Percentiles rank a stretch among this genome's conserved stretches.
phyloP scores from a whole-genome alignment of 257 asterid genomes.

The Nicotiana benthamiana region DNA sequence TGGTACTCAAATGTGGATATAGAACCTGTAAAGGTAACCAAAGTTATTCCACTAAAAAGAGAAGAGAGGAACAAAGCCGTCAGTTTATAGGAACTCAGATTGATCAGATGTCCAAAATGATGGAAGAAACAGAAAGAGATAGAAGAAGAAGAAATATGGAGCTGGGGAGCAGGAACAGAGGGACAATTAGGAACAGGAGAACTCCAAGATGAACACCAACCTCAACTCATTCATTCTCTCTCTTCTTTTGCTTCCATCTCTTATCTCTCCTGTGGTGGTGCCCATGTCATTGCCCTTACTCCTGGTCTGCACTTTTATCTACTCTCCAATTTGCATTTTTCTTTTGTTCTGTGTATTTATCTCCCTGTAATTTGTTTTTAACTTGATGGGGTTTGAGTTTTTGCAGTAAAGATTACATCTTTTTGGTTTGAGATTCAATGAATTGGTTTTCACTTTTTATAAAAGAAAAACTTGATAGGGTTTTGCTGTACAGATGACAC shows the following conservation, averaged over 20 bases:
- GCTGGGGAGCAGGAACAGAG: conserved; percentile 97
- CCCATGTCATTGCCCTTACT: conserved; percentile 72
- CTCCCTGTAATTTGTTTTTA: not conserved
- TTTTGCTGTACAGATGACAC: not conserved
- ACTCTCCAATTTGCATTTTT: not conserved
- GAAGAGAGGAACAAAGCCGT: not conserved
- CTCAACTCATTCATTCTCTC: conserved; percentile 52
- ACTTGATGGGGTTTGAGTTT: not conserved
- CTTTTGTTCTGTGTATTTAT: not conserved
- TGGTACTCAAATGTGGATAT: too few species aligned
- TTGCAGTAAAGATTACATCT: not conserved
- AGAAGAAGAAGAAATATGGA: conserved; percentile 47
- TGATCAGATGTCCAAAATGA: not conserved
- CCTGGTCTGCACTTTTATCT: conserved; percentile 27
- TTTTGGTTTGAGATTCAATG: not conserved
- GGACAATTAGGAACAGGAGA: conserved; percentile 71
- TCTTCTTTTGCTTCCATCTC: conserved; percentile 41
- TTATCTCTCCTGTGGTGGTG: conserved; percentile 90
- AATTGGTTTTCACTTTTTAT: not conserved
- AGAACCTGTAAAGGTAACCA: not conserved
- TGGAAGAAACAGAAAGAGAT: conserved; percentile 15
- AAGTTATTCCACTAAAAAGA: not conserved
- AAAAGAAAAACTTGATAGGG: not conserved
- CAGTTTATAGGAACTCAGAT: not conserved
- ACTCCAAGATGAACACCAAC: conserved; percentile 55